Percentiles rank a stretch among this genome's conserved stretches.
Conservation (phyloP, 2,329 filamentous ascomycete species). For the Fusarium cicatricum region DNA sequence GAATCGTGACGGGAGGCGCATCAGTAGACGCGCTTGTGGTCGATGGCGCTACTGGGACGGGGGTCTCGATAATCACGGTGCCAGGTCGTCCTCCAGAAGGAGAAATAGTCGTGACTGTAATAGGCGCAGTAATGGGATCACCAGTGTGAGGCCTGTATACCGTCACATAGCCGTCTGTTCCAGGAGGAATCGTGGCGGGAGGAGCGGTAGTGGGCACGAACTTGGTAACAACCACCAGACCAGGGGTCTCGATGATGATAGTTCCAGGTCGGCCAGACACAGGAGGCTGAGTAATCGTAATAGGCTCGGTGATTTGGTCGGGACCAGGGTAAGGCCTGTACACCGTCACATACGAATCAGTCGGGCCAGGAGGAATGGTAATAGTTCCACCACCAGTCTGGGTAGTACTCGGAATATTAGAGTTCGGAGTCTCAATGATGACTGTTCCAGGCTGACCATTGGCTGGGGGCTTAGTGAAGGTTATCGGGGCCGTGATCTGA, state of each 20-base stretch:
- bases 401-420: conserved; percentile 4
- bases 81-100: conserved; percentile 29
- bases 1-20: conserved; percentile 15
- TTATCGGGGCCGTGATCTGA: conserved; percentile 19
- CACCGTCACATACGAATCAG: conserved; percentile 24
- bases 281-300: neutral
- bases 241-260: neutral
- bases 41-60: neutral
- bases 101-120: conserved; percentile 22
- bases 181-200: neutral
- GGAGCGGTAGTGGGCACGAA: neutral
- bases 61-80: conserved; percentile 29
- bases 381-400: neutral
- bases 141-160: conserved; percentile 30
- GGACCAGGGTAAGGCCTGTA: neutral
- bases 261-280: neutral
- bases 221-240: neutral
- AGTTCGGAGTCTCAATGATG: conserved; percentile 25
- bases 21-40: conserved; percentile 2
- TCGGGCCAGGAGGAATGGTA: neutral
- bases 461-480: conserved; percentile 22
- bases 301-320: neutral
- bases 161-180: neutral
- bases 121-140: conserved; percentile 25
- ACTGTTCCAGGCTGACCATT: conserved; percentile 24